Percentiles rank a stretch among this genome's conserved stretches.
These are phyloP conservation scores for Aureobasidium lini DNA, from an alignment of 2,329 filamentous ascomycete genomes.

Conservation along the genomic window DNA sequence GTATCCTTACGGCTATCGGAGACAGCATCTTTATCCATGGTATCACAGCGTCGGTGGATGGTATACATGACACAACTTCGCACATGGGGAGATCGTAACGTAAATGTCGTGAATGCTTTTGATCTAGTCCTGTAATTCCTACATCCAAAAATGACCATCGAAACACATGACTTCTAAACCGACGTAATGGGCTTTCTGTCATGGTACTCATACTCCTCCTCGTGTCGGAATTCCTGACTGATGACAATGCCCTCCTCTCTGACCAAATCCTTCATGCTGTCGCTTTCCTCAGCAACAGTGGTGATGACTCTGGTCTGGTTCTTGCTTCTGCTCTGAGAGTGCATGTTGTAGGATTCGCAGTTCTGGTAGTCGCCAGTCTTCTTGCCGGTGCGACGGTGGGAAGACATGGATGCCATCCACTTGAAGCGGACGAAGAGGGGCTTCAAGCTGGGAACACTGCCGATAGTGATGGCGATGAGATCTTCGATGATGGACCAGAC, in stretches of 20 bases:
- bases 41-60: background rate
- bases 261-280: constrained; percentile 7
- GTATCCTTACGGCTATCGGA: no score
- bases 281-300: constrained; percentile 1
- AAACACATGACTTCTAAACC: background rate
- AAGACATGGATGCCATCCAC: background rate
- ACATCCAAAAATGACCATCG: background rate
- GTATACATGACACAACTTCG: no score
- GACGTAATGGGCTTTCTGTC: background rate
- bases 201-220: constrained; percentile 8
- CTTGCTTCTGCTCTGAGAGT: background rate
- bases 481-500: constrained; percentile 16
- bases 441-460: constrained; percentile 15
- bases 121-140: background rate
- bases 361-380: background rate
- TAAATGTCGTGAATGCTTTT: background rate
- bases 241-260: constrained; percentile 1
- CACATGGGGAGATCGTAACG: no score
- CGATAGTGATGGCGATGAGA: constrained; percentile 16
- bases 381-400: background rate
- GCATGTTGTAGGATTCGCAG: constrained; percentile 6
- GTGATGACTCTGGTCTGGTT: constrained; percentile 1
- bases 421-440: constrained; percentile 11
- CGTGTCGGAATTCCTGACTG: constrained; percentile 4
- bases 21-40: no score